Percentiles rank a stretch among this genome's conserved stretches.
These are phyloP conservation scores for Hypoxylon sp. DNA, from an alignment of 2,329 filamentous ascomycete genomes.

Conservation along the genomic window DNA sequence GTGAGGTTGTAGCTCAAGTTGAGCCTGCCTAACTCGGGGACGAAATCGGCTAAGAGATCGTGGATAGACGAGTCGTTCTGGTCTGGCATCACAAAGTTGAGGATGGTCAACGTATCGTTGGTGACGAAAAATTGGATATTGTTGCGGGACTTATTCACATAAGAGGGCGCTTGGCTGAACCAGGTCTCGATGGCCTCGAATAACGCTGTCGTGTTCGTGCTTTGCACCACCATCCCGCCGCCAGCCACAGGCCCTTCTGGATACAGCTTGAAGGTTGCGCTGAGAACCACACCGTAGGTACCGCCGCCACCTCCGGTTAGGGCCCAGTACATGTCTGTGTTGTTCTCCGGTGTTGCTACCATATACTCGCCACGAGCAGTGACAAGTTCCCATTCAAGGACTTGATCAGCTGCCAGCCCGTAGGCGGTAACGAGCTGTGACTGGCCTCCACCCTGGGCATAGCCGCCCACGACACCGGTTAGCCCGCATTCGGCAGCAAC, in stretches of 20 bases:
- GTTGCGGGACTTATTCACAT: not conserved
- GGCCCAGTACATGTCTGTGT: constrained; percentile 65
- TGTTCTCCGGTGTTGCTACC: constrained; percentile 51
- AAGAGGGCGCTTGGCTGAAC: not conserved
- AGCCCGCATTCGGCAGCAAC: constrained; percentile 57
- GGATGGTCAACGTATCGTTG: constrained; percentile 8
- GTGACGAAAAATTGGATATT: not conserved
- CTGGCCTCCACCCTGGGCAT: constrained; percentile 64
- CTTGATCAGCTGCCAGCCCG: constrained; percentile 62
- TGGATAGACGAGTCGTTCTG: no score
- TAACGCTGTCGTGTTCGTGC: no score
- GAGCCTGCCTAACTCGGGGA: no score
- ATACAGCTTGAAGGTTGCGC: constrained; percentile 57
- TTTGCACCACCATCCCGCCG: not conserved
- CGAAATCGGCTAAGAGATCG: no score
- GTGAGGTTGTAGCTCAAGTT: no score
- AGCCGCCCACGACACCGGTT: constrained; percentile 63
- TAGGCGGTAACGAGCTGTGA: constrained; percentile 53
- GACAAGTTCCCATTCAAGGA: constrained; percentile 59
- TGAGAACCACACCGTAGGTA: constrained; percentile 60
- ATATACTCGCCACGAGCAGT: constrained; percentile 53
- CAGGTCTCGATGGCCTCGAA: not conserved
- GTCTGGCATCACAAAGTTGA: no score
- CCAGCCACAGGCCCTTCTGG: constrained; percentile 40
- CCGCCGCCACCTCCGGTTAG: constrained; percentile 60